phyloP scores from a whole-genome alignment of 257 asterid species.

The Buddleja alternifolia region DNA sequence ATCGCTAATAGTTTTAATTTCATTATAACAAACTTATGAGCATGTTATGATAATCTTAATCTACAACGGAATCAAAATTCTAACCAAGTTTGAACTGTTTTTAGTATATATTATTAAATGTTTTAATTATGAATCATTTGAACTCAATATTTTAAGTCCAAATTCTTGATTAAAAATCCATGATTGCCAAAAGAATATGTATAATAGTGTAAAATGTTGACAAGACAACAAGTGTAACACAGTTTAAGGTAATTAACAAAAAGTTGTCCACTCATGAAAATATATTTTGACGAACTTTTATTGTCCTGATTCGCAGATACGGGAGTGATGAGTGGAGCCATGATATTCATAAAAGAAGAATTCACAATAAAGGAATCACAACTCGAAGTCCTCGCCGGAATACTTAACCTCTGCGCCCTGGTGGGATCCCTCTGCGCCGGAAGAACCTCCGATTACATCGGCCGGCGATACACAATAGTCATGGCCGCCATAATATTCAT shows the following conservation, averaged over 20 bases:
- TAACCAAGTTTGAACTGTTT: too few relatives aligned
- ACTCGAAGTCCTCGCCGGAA: constrained; percentile 67
- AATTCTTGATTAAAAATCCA: too few relatives aligned
- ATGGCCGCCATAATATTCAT: constrained; percentile 63
- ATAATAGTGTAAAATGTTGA: background rate
- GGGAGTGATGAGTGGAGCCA: constrained; percentile 89
- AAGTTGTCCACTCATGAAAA: background rate
- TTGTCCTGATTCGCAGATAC: constrained; percentile 50
- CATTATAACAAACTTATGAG: too few relatives aligned
- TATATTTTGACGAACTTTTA: background rate
- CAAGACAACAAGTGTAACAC: background rate
- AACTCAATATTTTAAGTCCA: too few relatives aligned
- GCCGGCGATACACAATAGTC: constrained; percentile 63
- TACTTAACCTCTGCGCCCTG: constrained; percentile 67
- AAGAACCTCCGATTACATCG: constrained; percentile 66
- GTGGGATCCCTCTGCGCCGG: constrained; percentile 75
- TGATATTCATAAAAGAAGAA: constrained; percentile 73
- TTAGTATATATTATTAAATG: too few relatives aligned
- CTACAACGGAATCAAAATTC: too few relatives aligned
- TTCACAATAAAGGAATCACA: constrained; percentile 53
- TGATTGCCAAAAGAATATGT: too few relatives aligned
- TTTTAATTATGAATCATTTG: too few relatives aligned
- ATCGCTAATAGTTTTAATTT: too few relatives aligned
- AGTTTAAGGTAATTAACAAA: background rate
- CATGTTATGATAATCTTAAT: too few relatives aligned